These are phyloP conservation scores for Scytalidium sp. DNA, from an alignment of 2,329 filamentous ascomycete genomes.

Conservation along the genomic window DNA sequence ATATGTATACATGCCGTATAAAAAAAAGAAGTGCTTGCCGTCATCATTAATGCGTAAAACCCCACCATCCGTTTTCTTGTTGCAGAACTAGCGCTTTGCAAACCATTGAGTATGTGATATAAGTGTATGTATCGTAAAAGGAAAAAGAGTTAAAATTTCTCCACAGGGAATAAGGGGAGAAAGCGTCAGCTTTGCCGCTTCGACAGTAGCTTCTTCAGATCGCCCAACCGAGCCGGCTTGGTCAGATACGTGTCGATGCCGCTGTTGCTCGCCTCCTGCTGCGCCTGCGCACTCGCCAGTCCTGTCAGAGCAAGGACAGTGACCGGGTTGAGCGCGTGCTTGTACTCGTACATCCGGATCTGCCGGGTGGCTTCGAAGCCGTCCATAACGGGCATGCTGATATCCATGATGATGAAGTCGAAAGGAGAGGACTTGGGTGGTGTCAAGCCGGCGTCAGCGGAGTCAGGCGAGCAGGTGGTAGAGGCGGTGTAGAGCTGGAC, in stretches of 20 bases:
- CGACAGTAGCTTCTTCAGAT: conserved; percentile 37
- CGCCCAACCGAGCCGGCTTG: conserved; percentile 34
- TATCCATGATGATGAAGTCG: conserved; percentile 31
- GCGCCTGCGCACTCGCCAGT: conserved; percentile 42
- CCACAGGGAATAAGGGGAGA: too few relatives aligned
- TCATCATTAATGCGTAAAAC: too few relatives aligned
- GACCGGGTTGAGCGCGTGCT: conserved; percentile 33
- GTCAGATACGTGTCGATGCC: conserved; percentile 51
- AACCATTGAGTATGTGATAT: too few relatives aligned
- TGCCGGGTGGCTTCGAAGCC: conserved; percentile 42
- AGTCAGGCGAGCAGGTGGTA: conserved; percentile 15
- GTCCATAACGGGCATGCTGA: conserved; percentile 54
- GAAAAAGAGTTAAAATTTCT: too few relatives aligned
- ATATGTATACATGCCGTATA: too few relatives aligned
- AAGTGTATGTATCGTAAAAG: too few relatives aligned
- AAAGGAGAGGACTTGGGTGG: neutral
- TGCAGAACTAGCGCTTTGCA: too few relatives aligned
- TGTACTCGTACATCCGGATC: conserved; percentile 44
- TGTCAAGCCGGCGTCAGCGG: conserved; percentile 29
- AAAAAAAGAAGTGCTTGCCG: too few relatives aligned
- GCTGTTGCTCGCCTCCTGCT: conserved; percentile 43
- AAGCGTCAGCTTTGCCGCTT: too few relatives aligned
- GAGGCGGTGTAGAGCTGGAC: conserved; percentile 29
- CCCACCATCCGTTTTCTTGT: too few relatives aligned
- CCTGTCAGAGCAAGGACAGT: conserved; percentile 50